A percentile compares a stretch with the other conserved stretches of the same genome.
These are phyloP conservation scores for Tolypocladium album DNA, from an alignment of 2,329 filamentous ascomycete species.

Conservation along the genomic window DNA sequence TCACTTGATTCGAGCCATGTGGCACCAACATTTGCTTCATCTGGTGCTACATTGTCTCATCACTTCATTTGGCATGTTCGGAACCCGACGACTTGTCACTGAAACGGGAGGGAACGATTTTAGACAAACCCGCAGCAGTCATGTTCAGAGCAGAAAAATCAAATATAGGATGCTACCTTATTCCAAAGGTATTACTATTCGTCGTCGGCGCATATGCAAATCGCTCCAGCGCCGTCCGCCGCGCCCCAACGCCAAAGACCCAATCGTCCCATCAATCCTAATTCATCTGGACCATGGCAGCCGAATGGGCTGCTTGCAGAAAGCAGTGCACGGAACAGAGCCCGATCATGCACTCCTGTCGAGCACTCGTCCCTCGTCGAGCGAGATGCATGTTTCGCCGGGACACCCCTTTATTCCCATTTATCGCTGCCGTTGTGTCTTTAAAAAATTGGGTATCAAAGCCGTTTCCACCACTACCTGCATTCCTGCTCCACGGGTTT, in stretches of 20 bases:
- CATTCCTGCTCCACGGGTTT: conserved; percentile 23
- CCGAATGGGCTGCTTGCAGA: neutral
- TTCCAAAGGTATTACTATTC: conserved; percentile 3
- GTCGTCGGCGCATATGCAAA: neutral
- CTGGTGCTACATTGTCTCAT: neutral
- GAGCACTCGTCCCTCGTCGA: neutral
- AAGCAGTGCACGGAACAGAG: neutral
- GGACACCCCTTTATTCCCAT: conserved; percentile 1
- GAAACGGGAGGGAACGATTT: neutral
- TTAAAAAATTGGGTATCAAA: conserved; percentile 7
- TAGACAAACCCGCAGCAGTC: neutral
- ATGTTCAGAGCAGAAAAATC: neutral
- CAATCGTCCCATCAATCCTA: neutral
- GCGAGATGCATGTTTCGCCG: neutral
- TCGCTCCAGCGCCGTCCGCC: neutral
- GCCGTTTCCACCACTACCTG: conserved; percentile 6
- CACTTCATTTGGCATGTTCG: neutral
- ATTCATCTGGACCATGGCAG: neutral
- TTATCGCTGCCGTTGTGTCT: conserved; percentile 2
- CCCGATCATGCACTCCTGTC: neutral
- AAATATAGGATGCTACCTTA: conserved; percentile 4
- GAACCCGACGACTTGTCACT: neutral
- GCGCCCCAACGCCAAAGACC: conserved; percentile 8
- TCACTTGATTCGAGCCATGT: neutral
- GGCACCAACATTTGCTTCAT: neutral